Evolutionary conservation across 2,329 filamentous ascomycete species (phyloP), one percentile per base, ranked within the genome.

Genomic region (Penicillium sp.): DNA sequence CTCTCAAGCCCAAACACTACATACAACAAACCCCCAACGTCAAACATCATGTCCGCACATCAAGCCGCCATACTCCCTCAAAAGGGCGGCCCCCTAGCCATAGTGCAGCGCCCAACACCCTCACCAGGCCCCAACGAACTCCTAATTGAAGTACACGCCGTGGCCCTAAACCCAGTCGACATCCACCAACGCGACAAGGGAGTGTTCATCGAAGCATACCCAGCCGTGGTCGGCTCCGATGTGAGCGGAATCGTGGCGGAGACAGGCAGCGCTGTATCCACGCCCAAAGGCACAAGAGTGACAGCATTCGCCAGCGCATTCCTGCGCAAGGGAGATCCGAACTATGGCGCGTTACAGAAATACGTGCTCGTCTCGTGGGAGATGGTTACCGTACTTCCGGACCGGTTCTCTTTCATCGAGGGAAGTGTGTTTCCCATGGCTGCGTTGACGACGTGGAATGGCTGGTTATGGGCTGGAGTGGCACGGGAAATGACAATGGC

Each of bases 221-320:
- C 53, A 2, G 47, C 53, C 1, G 50, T 66, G 20, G 6, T 64
- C 3, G 66, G 63, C 32, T 66, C 65, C 18, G 69, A 69, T 40
- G 56, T 68, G 10, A 59, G 64, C 4, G 63, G 67, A 6, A 56
- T 64, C 9, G 52, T 65, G 20, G 54, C 42, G 6, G 9, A 39
- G 13, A 37, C 31, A 10, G 52, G 52, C 10, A 31, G 4, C 10
- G 13, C 20, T 13, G 32, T 4, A 15, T 40, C n/a, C 24, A 23
- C 23, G 8, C 39, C 27, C 7, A 35, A 29, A 10, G 49, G 52
- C 3, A 48, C 44, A 3, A 41, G 52, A 24, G 52, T 55, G 3
- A 38, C 42, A 12, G 52, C 49, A 2, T 35, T 55, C 5, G 49
- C 49, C 3, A 52, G 46, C 28, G 25, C 49, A 3, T 72, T 67